Evolutionary conservation across 2,329 filamentous ascomycete genomes (phyloP), one percentile per base, ranked within the genome.

Genomic region (Fusarium cyanostomum): DNA sequence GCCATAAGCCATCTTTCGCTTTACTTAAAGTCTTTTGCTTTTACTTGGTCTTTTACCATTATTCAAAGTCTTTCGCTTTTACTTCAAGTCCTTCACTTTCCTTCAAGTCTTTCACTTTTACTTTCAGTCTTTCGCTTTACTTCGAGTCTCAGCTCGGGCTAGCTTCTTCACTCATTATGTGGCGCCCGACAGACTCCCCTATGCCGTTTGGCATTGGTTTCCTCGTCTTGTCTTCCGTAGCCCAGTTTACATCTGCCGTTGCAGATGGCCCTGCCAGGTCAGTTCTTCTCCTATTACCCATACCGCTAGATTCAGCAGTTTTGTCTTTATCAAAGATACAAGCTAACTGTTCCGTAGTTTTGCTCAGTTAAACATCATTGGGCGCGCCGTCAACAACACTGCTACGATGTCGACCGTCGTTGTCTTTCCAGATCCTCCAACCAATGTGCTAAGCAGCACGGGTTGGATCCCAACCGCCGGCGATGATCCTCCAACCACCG

Each of bases 101-200:
- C 21, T 21, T 21, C 21, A 21, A 21, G 4, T 21, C 21, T 21
- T 21, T 21, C 21, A 21, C 21, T 21, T 21, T 21, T 6, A 21
- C 21, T 21, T 21, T 6, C 4, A 21, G 6, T 21, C 21, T 21
- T 21, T 21, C 21, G 21, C 6, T 21, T 21, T 21, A 21, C 21
- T 21, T 21, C 21, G 6, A 7, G 24, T n/a, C 6, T 34, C 11
- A 9, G n/a, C 13, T 44, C 38, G 53, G 53, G 46, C 8, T 38
- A 43, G 52, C 56, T 48, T 59, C 56, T 52, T 57, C 56, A 48
- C 38, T 57, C 56, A 6, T 59, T 57, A 60, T 60, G 53, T 52
- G 44, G 56, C 53, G 53, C 53, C 42, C 53, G 33, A 52, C 46
- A 60, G 34, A 46, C 46, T 57, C 41, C 18, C 9, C 46, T 39